A percentile compares a stretch with the other conserved stretches of the same genome.
Evolutionary conservation across 108 stramenopile genomes (phyloP).

Genomic region (Nitzschia sp.): DNA sequence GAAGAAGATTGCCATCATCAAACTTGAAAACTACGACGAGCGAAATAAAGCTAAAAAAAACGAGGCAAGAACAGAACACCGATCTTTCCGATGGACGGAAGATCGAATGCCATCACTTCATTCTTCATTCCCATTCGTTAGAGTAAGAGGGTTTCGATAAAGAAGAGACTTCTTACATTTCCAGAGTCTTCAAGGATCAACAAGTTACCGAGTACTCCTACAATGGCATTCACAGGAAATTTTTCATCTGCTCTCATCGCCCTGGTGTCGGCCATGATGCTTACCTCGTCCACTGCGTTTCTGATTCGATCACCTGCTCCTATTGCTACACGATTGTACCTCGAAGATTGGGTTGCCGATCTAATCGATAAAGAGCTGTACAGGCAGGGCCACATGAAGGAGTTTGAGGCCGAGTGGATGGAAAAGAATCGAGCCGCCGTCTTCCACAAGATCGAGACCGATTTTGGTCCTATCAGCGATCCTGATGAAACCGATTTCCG

Average conservation of each 20-base stretch:
- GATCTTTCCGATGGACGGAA: too few species aligned
- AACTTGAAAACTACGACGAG: too few species aligned
- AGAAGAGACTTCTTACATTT: too few species aligned
- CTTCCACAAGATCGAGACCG: slow-evolving; percentile 12
- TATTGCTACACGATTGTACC: slow-evolving; percentile 20
- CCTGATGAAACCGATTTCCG: slow-evolving; percentile 20
- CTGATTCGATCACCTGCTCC: neutral
- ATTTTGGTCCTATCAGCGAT: neutral
- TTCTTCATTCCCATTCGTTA: too few species aligned
- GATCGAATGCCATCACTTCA: too few species aligned
- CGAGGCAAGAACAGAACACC: too few species aligned
- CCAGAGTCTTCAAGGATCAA: too few species aligned
- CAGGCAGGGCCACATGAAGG: slow-evolving; percentile 47
- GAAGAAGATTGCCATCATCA: too few species aligned
- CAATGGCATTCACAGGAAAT: neutral
- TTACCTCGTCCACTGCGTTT: neutral
- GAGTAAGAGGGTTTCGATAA: too few species aligned
- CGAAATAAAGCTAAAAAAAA: too few species aligned
- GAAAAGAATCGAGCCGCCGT: slow-evolving; percentile 49
- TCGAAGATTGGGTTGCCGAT: slow-evolving; percentile 47
- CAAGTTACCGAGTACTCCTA: too few species aligned
- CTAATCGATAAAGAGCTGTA: slow-evolving; percentile 51
- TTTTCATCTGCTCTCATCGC: neutral
- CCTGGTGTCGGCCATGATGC: neutral
- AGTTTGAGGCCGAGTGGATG: slow-evolving; percentile 49